phyloP scores from a whole-genome alignment of 371 early-diverging fungal genomes.

The Mucor racemosus region DNA sequence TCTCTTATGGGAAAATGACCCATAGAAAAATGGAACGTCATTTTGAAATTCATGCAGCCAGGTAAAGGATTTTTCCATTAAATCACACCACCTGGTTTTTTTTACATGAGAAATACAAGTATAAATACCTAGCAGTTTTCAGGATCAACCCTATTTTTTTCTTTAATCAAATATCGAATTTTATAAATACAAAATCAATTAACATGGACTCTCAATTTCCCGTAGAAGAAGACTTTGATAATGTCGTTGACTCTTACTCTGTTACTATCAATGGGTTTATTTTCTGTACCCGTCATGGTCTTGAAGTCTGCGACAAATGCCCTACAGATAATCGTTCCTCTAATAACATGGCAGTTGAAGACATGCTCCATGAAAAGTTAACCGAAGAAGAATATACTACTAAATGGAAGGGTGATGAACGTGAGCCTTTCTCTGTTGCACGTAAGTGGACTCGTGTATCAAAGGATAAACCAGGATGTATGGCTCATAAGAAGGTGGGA shows the following conservation, averaged over 20 bases:
- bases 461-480: conserved; percentile 53
- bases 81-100: background rate
- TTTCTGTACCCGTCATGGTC: conserved; percentile 47
- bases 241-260: conserved; percentile 43
- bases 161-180: conserved; percentile 6
- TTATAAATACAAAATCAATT: background rate
- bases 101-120: background rate
- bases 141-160: background rate
- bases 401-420: conserved; percentile 58
- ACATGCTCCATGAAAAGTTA: conserved; percentile 44
- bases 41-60: conserved; percentile 1
- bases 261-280: conserved; percentile 44
- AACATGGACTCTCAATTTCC: conserved; percentile 46
- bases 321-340: conserved; percentile 50
- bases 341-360: conserved; percentile 50
- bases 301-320: conserved; percentile 50
- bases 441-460: conserved; percentile 47
- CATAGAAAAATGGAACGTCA: conserved; percentile 4
- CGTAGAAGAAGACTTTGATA: conserved; percentile 42
- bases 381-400: conserved; percentile 39
- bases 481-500: conserved; percentile 46
- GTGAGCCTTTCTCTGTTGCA: conserved; percentile 44
- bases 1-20: background rate
- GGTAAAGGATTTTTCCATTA: conserved; percentile 7
- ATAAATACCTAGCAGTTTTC: background rate